A percentile compares a stretch with the other conserved stretches of the same genome.
Conservation (phyloP, 345 rosid genomes). For the Crucihimalaya himalaica region DNA sequence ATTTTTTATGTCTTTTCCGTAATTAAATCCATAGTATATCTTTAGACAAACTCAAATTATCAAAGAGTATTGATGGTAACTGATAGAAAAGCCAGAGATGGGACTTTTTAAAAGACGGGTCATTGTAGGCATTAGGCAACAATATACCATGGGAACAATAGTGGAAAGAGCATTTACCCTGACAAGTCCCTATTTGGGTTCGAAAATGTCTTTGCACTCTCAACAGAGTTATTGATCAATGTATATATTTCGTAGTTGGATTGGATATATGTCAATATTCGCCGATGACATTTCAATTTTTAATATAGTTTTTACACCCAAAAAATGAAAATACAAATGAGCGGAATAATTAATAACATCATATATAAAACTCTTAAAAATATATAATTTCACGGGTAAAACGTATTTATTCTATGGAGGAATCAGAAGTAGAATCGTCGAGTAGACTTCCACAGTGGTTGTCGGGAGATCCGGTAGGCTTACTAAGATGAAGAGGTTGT, state of each 20-base stretch:
- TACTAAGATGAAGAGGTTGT: conserved; percentile 64
- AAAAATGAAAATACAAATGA: conserved; percentile 3
- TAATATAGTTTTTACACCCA: conserved; percentile 30
- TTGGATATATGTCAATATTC: background rate
- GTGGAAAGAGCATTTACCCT: no score
- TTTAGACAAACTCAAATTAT: no score
- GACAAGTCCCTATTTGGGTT: no score
- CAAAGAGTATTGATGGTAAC: no score
- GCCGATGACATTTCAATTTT: background rate
- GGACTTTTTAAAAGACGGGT: no score
- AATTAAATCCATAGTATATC: no score
- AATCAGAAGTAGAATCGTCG: conserved; percentile 79
- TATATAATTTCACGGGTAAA: conserved; percentile 7
- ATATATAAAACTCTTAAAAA: background rate
- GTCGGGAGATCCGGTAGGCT: conserved; percentile 62
- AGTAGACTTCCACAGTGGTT: conserved; percentile 60
- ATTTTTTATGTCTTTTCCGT: no score
- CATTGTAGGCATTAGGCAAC: no score
- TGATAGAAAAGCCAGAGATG: no score
- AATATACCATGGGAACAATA: no score
- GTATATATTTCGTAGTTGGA: background rate
- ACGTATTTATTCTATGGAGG: conserved; percentile 59
- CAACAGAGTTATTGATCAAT: no score
- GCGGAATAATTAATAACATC: background rate
- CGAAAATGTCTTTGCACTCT: no score